Percentiles rank a stretch among this genome's conserved stretches.
phyloP scores from a whole-genome alignment of 2,329 filamentous ascomycete genomes.

The Cercospora zeina region DNA sequence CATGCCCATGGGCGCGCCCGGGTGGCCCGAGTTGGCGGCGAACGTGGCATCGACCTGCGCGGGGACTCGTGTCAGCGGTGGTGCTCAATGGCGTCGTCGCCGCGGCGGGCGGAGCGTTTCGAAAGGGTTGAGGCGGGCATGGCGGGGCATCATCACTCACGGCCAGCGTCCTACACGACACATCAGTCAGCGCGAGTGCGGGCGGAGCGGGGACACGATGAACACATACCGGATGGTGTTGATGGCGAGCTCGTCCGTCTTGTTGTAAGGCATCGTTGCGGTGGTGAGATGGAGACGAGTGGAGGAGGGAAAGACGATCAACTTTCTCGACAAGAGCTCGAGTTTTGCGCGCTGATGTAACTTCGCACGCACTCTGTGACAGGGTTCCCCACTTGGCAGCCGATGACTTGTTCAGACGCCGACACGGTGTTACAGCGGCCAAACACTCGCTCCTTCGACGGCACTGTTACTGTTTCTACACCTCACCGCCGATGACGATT shows the following conservation, averaged over 20 bases:
- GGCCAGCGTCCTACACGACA: constrained; percentile 14
- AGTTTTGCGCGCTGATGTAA: constrained; percentile 13
- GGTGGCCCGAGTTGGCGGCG: constrained; percentile 95
- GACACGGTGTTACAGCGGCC: constrained; percentile 8
- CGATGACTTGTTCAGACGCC: constrained; percentile 4
- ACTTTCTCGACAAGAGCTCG: constrained; percentile 1
- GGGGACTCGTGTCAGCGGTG: constrained; percentile 14
- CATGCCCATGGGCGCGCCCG: constrained; percentile 97
- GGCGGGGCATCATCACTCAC: constrained; percentile 12
- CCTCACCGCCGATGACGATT: not conserved
- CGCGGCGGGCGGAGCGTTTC: not conserved
- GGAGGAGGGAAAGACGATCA: not conserved
- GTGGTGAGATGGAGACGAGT: constrained; percentile 13
- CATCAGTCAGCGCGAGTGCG: constrained; percentile 1
- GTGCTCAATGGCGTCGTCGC: constrained; percentile 35
- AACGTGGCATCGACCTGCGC: constrained; percentile 92
- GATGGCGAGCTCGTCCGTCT: constrained; percentile 86
- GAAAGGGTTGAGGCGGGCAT: constrained; percentile 16
- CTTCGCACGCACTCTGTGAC: not conserved
- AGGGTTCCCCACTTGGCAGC: constrained; percentile 4
- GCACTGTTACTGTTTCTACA: not conserved
- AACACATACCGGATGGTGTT: constrained; percentile 79
- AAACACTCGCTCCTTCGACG: not conserved
- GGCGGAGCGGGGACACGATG: constrained; percentile 46
- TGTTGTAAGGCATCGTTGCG: constrained; percentile 76